Evolutionary conservation across 768 basidiomycete species (phyloP), one percentile per base, ranked within the genome.

Genomic region (Saitozyma sp.): DNA sequence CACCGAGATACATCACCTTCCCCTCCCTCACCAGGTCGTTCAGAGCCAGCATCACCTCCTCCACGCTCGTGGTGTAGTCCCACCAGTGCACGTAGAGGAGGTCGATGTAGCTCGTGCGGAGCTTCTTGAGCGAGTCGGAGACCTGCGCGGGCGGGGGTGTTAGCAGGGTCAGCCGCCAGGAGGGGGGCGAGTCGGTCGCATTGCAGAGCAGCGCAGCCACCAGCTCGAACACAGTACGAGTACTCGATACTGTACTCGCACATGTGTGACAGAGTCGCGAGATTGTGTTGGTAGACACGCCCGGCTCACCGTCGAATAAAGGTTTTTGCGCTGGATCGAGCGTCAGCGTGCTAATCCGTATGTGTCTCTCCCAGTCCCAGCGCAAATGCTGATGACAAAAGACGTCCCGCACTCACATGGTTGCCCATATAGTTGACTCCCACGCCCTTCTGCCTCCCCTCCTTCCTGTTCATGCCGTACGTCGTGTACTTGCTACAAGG

Each of bases 31-130:
- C 83, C 41, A 87, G 80, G 17, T 81, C 76, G 64, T 87, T 84
- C 8, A 87, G 77, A 8, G 80, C 74, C 46, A 82, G 81, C 85
- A 87, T 85, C 48, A 86, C 76, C 73, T 88, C 86, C 68, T 84
- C 83, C 52, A 87, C 79, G 14, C 80, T 79, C 9, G 84, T 85
- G 13, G 80, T 59, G 63, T 79, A 85, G 68, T 86, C 85, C 85
- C 85, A 74, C 75, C 69, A 69, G 58, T 76, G 74, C 9, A 76
- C 62, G 39, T 76, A 75, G 50, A 72, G 62, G 8, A 75, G 38
- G 50, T 75, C 73, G 62, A 75, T 68, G 50, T 75, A 75, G 20
- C 49, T 50, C 6, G 73, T 75, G 11, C 65, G 37, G n/a, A 75
- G 69, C 50, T 69, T 68, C 57, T 65, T 68, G 45, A 75, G 61